Percentiles rank a stretch among this genome's conserved stretches.
Conservation (phyloP, 2,329 filamentous ascomycete genomes). For the Neophaeococcomyces aloes region DNA sequence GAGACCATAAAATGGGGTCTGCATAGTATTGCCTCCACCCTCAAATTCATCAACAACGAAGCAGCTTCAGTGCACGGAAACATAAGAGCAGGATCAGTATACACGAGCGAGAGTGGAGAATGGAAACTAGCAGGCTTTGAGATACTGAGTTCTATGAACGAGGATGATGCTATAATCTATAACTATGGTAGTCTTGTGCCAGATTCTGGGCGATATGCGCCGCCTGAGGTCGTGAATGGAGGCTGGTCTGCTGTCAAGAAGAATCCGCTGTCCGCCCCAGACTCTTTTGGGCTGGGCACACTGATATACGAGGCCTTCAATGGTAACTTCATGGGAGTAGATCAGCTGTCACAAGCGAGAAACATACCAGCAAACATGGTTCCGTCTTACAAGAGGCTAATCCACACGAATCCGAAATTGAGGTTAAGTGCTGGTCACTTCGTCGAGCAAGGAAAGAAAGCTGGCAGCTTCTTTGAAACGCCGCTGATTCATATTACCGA, state of each 20-base stretch:
- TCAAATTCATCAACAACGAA: slow-evolving; percentile 94
- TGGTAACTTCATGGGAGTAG: slow-evolving; percentile 62
- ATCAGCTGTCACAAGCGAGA: slow-evolving; percentile 77
- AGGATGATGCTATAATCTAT: slow-evolving; percentile 88
- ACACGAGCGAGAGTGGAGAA: slow-evolving; percentile 89
- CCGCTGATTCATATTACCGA: slow-evolving; percentile 85
- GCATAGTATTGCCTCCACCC: slow-evolving; percentile 73
- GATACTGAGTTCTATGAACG: slow-evolving; percentile 85
- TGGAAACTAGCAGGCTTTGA: slow-evolving; percentile 97
- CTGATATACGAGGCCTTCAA: slow-evolving; percentile 89
- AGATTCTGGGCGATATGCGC: slow-evolving; percentile 71
- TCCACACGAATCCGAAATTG: slow-evolving; percentile 81
- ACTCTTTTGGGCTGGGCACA: slow-evolving; percentile 77
- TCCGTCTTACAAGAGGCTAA: slow-evolving; percentile 76
- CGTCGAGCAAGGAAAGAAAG: slow-evolving; percentile 74
- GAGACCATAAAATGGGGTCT: slow-evolving; percentile 97
- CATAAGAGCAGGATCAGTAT: slow-evolving; percentile 75
- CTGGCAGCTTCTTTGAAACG: slow-evolving; percentile 83
- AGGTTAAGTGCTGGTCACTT: slow-evolving; percentile 76
- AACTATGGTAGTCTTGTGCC: slow-evolving; percentile 80
- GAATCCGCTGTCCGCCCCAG: slow-evolving; percentile 67
- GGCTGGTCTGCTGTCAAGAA: slow-evolving; percentile 91
- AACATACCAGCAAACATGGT: slow-evolving; percentile 82
- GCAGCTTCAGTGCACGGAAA: slow-evolving; percentile 84
- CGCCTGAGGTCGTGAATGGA: slow-evolving; percentile 72